Evolutionary conservation across 179 eudicot genomes (phyloP).

Genomic region (Silene coronaria): DNA sequence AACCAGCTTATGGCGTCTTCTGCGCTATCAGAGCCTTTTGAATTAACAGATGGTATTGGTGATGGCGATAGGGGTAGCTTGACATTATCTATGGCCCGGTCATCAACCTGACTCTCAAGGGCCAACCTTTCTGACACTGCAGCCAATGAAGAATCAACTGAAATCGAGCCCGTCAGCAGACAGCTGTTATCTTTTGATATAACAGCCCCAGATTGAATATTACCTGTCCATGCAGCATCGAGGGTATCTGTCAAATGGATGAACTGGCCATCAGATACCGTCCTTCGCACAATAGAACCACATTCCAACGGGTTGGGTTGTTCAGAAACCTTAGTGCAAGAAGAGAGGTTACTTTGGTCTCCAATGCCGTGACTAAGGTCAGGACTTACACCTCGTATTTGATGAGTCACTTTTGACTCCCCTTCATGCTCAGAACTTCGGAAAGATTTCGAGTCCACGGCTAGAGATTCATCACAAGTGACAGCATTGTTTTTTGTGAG

Average conservation of each 20-base stretch:
- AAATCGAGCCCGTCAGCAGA: slow-evolving; percentile 35
- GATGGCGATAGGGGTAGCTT: slow-evolving; percentile 32
- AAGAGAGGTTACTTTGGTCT: slow-evolving; percentile 25
- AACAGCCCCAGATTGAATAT: slow-evolving; percentile 46
- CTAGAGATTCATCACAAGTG: slow-evolving; percentile 29
- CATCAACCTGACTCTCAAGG: slow-evolving; percentile 39
- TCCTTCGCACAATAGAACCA: slow-evolving; percentile 37
- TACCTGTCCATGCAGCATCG: slow-evolving; percentile 95
- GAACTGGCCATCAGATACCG: slow-evolving; percentile 55
- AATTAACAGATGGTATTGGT: slow-evolving; percentile 31
- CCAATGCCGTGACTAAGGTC: slow-evolving; percentile 28
- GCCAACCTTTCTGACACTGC: slow-evolving; percentile 51
- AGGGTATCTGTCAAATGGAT: slow-evolving; percentile 67
- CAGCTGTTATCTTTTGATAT: slow-evolving; percentile 35
- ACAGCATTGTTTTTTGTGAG: slow-evolving; percentile 26
- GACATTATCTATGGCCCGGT: slow-evolving; percentile 24
- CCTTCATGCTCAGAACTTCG: slow-evolving; percentile 28
- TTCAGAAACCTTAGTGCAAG: slow-evolving; percentile 22
- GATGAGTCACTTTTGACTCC: slow-evolving; percentile 14
- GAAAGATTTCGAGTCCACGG: slow-evolving; percentile 25
- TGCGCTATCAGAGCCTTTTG: slow-evolving; percentile 42
- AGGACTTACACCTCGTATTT: background rate
- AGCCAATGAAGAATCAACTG: slow-evolving; percentile 40
- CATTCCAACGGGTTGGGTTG: slow-evolving; percentile 36
- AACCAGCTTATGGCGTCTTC: slow-evolving; percentile 74